These are phyloP conservation scores for Bruguiera sexangula DNA, from an alignment of 345 rosid genomes.

Conservation along the genomic window DNA sequence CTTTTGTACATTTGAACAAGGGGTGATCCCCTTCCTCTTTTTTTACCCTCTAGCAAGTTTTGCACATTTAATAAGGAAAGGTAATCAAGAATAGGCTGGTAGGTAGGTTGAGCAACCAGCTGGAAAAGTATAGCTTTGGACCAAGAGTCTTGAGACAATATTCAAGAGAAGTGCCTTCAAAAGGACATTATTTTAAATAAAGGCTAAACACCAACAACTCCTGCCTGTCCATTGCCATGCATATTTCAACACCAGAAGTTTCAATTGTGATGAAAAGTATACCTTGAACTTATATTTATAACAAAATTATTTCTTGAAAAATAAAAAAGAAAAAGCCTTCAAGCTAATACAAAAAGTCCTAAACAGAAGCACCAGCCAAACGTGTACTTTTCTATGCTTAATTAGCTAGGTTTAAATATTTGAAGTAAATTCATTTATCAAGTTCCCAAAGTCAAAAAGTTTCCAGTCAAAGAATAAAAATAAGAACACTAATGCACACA, in stretches of 20 bases:
- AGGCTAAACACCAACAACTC: not conserved
- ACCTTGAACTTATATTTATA: not conserved
- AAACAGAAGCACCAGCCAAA: no score
- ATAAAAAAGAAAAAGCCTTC: no score
- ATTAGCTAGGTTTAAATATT: no score
- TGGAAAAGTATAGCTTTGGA: not conserved
- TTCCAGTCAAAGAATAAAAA: not conserved
- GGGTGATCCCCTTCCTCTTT: no score
- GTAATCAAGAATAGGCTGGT: not conserved
- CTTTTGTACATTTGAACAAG: no score
- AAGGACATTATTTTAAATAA: not conserved
- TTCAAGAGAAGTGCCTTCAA: conserved; percentile 3
- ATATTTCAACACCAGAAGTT: not conserved
- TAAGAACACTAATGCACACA: not conserved
- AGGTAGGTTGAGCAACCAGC: not conserved
- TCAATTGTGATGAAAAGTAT: not conserved
- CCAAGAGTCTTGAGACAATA: not conserved
- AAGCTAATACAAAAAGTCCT: no score
- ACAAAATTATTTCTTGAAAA: not conserved
- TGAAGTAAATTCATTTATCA: no score
- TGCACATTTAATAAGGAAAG: not conserved
- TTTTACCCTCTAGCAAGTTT: no score
- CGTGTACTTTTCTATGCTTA: no score
- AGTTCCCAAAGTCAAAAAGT: no score
- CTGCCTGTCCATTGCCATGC: not conserved